Conservation (phyloP, 805 yeast genomes). For the Saturnispora quitensis region DNA sequence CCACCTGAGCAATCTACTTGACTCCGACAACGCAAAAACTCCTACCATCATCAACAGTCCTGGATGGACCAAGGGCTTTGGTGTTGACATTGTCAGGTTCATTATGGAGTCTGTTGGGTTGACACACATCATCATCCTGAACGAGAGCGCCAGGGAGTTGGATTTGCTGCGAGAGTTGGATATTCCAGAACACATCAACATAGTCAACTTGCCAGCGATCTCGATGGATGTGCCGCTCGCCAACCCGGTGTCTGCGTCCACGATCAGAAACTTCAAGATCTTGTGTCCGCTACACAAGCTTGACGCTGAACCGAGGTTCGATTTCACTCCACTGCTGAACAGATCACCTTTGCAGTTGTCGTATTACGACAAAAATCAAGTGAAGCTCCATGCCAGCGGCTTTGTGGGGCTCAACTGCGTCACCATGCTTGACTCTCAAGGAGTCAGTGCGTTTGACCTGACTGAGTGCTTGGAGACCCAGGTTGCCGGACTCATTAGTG, state of each 20-base stretch:
- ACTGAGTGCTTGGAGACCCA: conserved; percentile 33
- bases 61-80: conserved; percentile 89
- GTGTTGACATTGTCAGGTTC: conserved; percentile 51
- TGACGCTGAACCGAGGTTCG: conserved; percentile 18
- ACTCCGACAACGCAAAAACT: conserved; percentile 15
- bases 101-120: conserved; percentile 41
- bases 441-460: conserved; percentile 28
- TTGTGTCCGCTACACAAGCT: conserved; percentile 43
- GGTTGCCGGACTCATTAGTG: conserved; percentile 31
- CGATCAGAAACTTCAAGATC: conserved; percentile 42
- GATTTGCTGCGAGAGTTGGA: conserved; percentile 15
- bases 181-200: conserved; percentile 4
- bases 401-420: conserved; percentile 31
- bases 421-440: conserved; percentile 25
- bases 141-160: conserved; percentile 20
- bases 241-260: conserved; percentile 43
- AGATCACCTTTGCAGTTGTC: conserved; percentile 34
- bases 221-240: conserved; percentile 26
- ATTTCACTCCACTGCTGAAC: conserved; percentile 35
- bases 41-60: conserved; percentile 59
- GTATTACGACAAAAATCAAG: conserved; percentile 21
- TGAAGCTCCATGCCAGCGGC: conserved; percentile 1
- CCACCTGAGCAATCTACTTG: conserved; percentile 34
- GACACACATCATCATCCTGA: conserved; percentile 45
- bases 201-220: conserved; percentile 9